Percentiles rank a stretch among this genome's conserved stretches.
These are phyloP conservation scores for Fomitopsis pulvina DNA, from an alignment of 768 basidiomycete genomes.

Conservation along the genomic window DNA sequence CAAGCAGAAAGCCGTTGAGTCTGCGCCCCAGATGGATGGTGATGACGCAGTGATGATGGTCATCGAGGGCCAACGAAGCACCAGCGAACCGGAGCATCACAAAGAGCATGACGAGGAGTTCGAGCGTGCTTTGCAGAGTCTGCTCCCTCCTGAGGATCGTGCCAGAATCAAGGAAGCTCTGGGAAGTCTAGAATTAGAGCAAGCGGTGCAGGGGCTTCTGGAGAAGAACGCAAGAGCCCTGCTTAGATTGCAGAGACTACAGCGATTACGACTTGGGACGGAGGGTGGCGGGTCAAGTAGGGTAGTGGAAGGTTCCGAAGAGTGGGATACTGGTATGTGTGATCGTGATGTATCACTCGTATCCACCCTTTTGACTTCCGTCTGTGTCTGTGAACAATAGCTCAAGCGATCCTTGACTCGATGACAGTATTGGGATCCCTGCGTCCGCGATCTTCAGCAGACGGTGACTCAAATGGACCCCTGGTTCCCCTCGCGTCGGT, in stretches of 20 bases:
- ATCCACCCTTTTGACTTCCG: not conserved
- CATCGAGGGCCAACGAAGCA: constrained; percentile 4
- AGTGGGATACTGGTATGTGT: constrained; percentile 72
- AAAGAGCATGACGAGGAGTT: constrained; percentile 23
- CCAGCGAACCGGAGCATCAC: not conserved
- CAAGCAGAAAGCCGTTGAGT: constrained; percentile 20
- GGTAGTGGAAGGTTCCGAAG: constrained; percentile 66
- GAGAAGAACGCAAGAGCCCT: constrained; percentile 61
- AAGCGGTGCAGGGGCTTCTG: constrained; percentile 61
- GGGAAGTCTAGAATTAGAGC: constrained; percentile 57
- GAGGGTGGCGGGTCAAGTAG: constrained; percentile 36
- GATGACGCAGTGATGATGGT: constrained; percentile 13
- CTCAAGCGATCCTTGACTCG: constrained; percentile 67
- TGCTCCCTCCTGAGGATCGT: constrained; percentile 53
- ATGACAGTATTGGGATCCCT: constrained; percentile 62
- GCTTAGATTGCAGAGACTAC: constrained; percentile 56
- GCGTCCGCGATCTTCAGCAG: constrained; percentile 52
- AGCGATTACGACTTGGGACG: constrained; percentile 45
- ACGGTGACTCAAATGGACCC: constrained; percentile 28
- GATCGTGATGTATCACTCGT: constrained; percentile 2
- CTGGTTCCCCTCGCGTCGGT: constrained; percentile 57
- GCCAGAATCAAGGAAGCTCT: constrained; percentile 54
- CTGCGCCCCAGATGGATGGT: not conserved
- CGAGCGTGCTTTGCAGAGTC: constrained; percentile 39
- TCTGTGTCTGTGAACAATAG: constrained; percentile 33